Evolutionary conservation across 1,284 basidiomycete species (phyloP), one percentile per base, ranked within the genome.

Genomic region (Rhodotorula sp.): DNA sequence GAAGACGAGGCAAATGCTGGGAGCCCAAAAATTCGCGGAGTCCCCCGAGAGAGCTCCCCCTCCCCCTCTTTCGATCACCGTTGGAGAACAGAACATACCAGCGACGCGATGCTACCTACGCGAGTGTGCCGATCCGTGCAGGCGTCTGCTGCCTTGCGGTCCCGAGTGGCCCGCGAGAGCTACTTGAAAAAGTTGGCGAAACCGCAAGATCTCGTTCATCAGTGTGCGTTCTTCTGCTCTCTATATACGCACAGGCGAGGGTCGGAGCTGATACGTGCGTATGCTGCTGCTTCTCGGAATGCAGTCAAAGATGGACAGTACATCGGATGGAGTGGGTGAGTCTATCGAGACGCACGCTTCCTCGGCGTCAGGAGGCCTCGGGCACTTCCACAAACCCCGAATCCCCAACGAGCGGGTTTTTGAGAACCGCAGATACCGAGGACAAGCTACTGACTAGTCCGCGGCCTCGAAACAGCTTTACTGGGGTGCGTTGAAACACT

Each of bases 321-420:
- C 82, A 83, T 85, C 66, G 84, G 84, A 26, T 85, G 83, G 83
- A 83, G 82, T 54, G 84, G 84, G 17, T 65, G 37, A 24, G 66
- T 61, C 26, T 17, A 20, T 61, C 26, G 10, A 20, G 44, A 1
- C 22, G 15, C n/a, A 15, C 15, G 22, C 33, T 42, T 14, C 17
- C 42, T 44, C 58, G n/a, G n/a, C 20, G 58, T n/a, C 60, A 30
- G 4, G 24, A 37, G 33, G 24, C 55, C 55, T 57, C 42, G 37
- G 37, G 37, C 37, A 42, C 37, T 42, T 30, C 56, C 42, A 44
- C 56, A 8, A 20, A 7, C 12, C 3, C 33, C 33, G 17, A 20
- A 12, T 37, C 17, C 3, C 12, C 37, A 18, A 0, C 15, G 18
- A 3, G 20, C 10, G 6, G 29, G 22, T 10, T 18, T 30, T 17